Evolutionary conservation across 2,329 filamentous ascomycete genomes (phyloP).

Genomic region (Alternaria conjuncta): DNA sequence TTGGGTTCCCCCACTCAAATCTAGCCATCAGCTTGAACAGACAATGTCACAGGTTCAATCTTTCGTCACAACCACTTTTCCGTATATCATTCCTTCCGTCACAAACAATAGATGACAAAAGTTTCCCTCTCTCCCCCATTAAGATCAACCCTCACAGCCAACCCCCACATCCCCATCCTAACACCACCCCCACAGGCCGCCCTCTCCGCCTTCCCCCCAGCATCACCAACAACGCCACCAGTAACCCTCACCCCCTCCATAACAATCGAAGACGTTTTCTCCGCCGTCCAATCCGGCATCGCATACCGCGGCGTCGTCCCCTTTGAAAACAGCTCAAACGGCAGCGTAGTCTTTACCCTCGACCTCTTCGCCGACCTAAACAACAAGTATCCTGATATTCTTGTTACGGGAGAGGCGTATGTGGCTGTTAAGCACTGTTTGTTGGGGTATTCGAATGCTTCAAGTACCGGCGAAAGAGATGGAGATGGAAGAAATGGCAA

Average conservation of each 20-base stretch:
- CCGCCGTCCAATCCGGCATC: conserved; percentile 71
- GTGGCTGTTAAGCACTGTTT: conserved; percentile 89
- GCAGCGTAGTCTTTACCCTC: conserved; percentile 86
- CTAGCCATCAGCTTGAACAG: not conserved
- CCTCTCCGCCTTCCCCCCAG: conserved; percentile 56
- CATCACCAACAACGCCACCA: conserved; percentile 20
- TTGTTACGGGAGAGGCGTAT: conserved; percentile 83
- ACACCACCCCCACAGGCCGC: conserved; percentile 56
- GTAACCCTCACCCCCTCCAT: conserved; percentile 49
- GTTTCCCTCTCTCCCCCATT: not conserved
- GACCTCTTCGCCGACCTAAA: conserved; percentile 84
- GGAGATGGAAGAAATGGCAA: not conserved
- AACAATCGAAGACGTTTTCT: conserved; percentile 74
- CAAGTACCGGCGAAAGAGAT: not conserved
- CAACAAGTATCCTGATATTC: conserved; percentile 68
- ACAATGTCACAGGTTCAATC: not conserved
- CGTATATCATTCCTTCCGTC: not conserved
- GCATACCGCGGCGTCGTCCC: conserved; percentile 82
- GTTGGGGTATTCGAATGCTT: conserved; percentile 59
- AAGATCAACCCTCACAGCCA: too few species aligned
- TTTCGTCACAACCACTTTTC: not conserved
- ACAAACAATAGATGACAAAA: not conserved
- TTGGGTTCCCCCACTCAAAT: not conserved
- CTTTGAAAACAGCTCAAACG: conserved; percentile 96
- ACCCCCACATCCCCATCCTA: not conserved